A percentile compares a stretch with the other conserved stretches of the same genome.
phyloP scores from a whole-genome alignment of 495 filamentous ascomycete genomes.

The Aspergillus wentii region DNA sequence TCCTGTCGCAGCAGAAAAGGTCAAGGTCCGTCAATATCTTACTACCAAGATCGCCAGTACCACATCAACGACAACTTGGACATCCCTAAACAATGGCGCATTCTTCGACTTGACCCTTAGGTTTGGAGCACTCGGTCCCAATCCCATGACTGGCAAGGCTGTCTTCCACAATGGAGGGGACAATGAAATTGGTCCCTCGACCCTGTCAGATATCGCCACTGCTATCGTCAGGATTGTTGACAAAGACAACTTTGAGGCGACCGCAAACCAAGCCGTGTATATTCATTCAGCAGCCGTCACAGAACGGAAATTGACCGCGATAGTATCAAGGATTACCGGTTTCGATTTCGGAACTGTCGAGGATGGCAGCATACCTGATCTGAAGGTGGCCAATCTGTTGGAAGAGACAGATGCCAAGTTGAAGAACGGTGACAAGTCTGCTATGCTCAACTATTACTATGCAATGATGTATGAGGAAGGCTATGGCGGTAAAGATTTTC shows the following conservation, averaged over 20 bases:
- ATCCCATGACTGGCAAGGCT: background rate
- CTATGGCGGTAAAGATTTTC: background rate
- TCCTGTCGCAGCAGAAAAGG: background rate
- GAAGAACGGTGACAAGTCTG: background rate
- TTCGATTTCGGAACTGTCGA: background rate
- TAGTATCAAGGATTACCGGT: background rate
- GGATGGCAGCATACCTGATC: background rate
- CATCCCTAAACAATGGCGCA: background rate
- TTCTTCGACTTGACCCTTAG: background rate
- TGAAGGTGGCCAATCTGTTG: background rate
- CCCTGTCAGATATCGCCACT: background rate
- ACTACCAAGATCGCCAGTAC: background rate
- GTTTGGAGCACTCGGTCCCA: background rate
- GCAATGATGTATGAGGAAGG: background rate
- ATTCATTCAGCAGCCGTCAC: constrained; percentile 1
- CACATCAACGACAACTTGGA: background rate
- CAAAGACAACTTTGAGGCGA: background rate
- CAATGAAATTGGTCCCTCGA: background rate
- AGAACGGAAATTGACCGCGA: background rate
- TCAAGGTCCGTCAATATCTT: background rate
- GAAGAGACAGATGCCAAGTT: background rate
- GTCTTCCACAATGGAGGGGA: background rate
- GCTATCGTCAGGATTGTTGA: background rate
- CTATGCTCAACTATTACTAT: background rate
- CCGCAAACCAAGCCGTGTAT: constrained; percentile 1